Percentiles rank a stretch among this genome's conserved stretches.
phyloP scores from a whole-genome alignment of 164 flowering plant genomes.

The Magnolia officinalis region DNA sequence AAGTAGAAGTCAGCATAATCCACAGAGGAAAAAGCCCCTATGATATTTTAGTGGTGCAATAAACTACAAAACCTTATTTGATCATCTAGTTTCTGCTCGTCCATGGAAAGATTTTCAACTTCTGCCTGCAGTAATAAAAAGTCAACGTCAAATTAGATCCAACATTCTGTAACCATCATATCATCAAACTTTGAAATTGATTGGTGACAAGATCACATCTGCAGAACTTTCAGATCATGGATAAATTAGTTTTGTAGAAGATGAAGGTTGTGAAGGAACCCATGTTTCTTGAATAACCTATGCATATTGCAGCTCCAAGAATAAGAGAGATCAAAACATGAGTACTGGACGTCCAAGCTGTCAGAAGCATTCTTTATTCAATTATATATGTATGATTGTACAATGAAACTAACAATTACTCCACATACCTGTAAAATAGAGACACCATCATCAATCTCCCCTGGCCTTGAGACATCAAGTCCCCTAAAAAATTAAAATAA shows the following conservation, averaged over 20 bases:
- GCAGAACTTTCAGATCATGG: not conserved
- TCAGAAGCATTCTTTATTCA: not conserved
- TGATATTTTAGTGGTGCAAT: not conserved
- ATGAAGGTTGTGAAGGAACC: too few species aligned
- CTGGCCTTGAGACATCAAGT: conserved; percentile 60
- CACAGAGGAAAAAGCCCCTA: not conserved
- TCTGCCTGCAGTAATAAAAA: conserved; percentile 56
- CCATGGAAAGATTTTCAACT: conserved; percentile 64
- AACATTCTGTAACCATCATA: not conserved
- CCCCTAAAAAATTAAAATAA: conserved; percentile 43
- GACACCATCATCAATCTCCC: conserved; percentile 48
- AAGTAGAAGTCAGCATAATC: conserved; percentile 21
- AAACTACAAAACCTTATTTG: conserved; percentile 42
- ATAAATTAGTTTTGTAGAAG: not conserved
- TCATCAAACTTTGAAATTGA: not conserved
- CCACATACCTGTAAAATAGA: conserved; percentile 54
- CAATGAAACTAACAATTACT: not conserved
- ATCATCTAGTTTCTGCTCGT: conserved; percentile 76
- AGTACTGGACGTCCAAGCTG: not conserved
- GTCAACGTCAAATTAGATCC: not conserved
- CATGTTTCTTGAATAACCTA: not conserved
- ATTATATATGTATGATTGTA: not conserved
- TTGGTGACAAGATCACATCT: not conserved
- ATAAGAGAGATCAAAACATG: not conserved
- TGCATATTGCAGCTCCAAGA: not conserved